Conservation (phyloP, 441 rosid species). For the Theobroma grandiflorum region DNA sequence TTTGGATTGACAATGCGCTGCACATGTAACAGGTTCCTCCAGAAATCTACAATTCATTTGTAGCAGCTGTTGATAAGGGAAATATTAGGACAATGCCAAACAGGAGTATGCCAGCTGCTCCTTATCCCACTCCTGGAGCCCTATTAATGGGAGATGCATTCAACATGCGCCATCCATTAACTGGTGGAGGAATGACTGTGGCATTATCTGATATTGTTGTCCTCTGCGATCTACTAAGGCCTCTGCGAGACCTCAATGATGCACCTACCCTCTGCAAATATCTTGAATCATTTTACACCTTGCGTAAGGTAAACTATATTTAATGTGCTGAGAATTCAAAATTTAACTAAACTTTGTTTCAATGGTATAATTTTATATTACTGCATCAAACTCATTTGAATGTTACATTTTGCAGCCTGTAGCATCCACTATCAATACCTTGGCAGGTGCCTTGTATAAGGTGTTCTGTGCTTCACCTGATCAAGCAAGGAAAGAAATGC, state of each 20-base stretch:
- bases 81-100: constrained; percentile 90
- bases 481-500: constrained; percentile 31
- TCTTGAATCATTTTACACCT: constrained; percentile 88
- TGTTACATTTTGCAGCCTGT: constrained; percentile 22
- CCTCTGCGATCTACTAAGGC: constrained; percentile 76
- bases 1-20: constrained; percentile 26
- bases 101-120: constrained; percentile 95
- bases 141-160: constrained; percentile 93
- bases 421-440: constrained; percentile 29
- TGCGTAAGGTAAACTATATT: constrained; percentile 70
- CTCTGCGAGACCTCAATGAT: constrained; percentile 66
- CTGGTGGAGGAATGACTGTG: constrained; percentile 98
- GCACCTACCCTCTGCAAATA: constrained; percentile 74
- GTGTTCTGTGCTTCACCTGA: constrained; percentile 33
- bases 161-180: constrained; percentile 97
- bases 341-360: not conserved
- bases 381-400: constrained; percentile 14
- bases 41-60: constrained; percentile 69
- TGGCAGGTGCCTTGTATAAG: constrained; percentile 32
- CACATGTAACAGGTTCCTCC: constrained; percentile 66
- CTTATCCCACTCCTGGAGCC: constrained; percentile 91
- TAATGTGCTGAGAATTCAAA: not conserved
- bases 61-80: constrained; percentile 81
- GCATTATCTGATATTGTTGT: constrained; percentile 88
- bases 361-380: not conserved